A percentile compares a stretch with the other conserved stretches of the same genome.
Conservation (phyloP, 2,329 filamentous ascomycete species). For the Fusarium mangiferae region DNA sequence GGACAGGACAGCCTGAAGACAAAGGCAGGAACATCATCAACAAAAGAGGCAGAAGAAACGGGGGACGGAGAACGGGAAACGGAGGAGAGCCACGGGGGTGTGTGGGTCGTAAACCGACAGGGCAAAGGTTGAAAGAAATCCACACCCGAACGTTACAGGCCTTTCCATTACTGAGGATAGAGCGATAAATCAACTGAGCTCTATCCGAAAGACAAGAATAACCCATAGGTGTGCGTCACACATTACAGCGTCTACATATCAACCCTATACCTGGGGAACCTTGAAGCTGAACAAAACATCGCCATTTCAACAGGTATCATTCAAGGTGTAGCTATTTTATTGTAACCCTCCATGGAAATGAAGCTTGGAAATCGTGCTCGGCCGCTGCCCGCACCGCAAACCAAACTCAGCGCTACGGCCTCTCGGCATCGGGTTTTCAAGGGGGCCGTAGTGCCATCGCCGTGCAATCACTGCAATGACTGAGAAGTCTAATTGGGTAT, state of each 20-base stretch:
- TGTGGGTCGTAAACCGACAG: slow-evolving; percentile 34
- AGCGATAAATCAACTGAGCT: neutral
- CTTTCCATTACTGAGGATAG: neutral
- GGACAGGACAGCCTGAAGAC: slow-evolving; percentile 32
- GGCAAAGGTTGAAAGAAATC: slow-evolving; percentile 10
- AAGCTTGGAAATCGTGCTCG: slow-evolving; percentile 2
- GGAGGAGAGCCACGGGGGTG: slow-evolving; percentile 36
- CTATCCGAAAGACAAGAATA: neutral
- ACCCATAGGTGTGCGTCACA: neutral
- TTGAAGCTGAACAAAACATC: neutral
- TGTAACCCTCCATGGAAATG: neutral
- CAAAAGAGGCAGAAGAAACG: slow-evolving; percentile 26
- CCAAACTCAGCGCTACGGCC: slow-evolving; percentile 19
- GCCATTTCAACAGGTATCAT: no score
- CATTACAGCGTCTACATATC: neutral
- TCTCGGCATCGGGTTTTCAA: slow-evolving; percentile 27
- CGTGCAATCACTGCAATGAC: neutral
- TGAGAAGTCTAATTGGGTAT: neutral
- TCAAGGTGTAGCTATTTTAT: neutral
- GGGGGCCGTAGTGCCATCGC: slow-evolving; percentile 9
- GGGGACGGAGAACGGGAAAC: slow-evolving; percentile 35
- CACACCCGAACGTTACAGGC: neutral
- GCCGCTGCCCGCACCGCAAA: slow-evolving; percentile 22
- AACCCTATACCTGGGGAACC: neutral
- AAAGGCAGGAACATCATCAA: slow-evolving; percentile 27